A percentile compares a stretch with the other conserved stretches of the same genome.
These are phyloP conservation scores for Apophysomyces elegans DNA, from an alignment of 371 early-diverging fungal species.

Conservation along the genomic window DNA sequence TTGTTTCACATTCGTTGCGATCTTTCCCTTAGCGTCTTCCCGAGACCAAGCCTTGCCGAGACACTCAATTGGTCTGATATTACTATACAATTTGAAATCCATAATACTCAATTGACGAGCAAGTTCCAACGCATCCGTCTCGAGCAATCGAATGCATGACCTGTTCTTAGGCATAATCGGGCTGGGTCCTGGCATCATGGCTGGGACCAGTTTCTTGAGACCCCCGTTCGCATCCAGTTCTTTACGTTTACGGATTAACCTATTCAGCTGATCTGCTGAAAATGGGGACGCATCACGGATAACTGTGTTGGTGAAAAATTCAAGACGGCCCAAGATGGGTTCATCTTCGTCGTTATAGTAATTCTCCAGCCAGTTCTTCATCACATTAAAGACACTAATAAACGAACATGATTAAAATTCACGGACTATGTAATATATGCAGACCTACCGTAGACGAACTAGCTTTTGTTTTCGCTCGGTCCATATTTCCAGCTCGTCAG, in stretches of 20 bases:
- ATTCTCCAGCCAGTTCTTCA: conserved; percentile 89
- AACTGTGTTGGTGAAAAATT: conserved; percentile 75
- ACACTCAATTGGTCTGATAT: conserved; percentile 84
- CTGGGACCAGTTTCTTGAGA: conserved; percentile 67
- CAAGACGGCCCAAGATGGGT: conserved; percentile 66
- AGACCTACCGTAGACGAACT: conserved; percentile 72
- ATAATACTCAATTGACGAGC: conserved; percentile 92
- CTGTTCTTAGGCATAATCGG: conserved; percentile 74
- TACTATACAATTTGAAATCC: conserved; percentile 77
- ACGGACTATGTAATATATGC: not conserved
- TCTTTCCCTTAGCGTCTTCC: conserved; percentile 58
- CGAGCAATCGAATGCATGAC: conserved; percentile 68
- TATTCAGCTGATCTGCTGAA: conserved; percentile 72
- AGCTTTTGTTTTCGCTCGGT: conserved; percentile 82
- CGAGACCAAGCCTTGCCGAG: conserved; percentile 88
- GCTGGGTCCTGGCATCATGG: conserved; percentile 61
- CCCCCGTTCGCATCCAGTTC: conserved; percentile 55
- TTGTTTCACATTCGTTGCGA: conserved; percentile 70
- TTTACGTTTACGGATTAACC: conserved; percentile 69
- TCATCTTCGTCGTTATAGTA: conserved; percentile 80
- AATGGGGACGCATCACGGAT: conserved; percentile 74
- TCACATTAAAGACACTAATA: conserved; percentile 76
- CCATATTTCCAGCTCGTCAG: conserved; percentile 76
- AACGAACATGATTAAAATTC: not conserved
- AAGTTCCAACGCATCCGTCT: conserved; percentile 90